Percentiles rank a stretch among this genome's conserved stretches.
phyloP scores from a whole-genome alignment of 2,329 filamentous ascomycete species.

The Phialophora chinensis region DNA sequence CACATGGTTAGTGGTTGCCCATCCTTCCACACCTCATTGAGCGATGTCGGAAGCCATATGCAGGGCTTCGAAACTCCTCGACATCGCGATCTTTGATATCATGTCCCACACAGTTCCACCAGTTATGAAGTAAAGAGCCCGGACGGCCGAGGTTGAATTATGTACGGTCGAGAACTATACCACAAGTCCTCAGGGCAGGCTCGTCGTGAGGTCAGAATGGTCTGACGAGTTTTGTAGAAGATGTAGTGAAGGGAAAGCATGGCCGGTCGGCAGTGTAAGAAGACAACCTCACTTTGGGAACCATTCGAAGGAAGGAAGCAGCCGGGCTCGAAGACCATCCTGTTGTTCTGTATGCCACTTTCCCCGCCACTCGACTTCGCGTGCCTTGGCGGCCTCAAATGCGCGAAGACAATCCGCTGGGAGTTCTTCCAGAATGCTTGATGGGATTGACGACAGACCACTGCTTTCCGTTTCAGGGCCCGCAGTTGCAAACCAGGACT shows the following conservation, averaged over 20 bases:
- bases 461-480: slow-evolving; percentile 56
- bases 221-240: background rate
- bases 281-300: slow-evolving; percentile 35
- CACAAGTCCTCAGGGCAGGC: background rate
- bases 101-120: background rate
- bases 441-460: slow-evolving; percentile 45
- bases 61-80: background rate
- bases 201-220: background rate
- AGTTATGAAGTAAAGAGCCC: background rate
- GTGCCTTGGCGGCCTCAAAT: slow-evolving; percentile 69
- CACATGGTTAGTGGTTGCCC: background rate
- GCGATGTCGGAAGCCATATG: background rate
- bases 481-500: slow-evolving; percentile 64
- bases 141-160: background rate
- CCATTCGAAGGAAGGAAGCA: slow-evolving; percentile 39
- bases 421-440: slow-evolving; percentile 52
- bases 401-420: slow-evolving; percentile 67
- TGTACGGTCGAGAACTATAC: background rate
- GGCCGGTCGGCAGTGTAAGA: background rate
- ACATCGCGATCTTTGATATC: background rate
- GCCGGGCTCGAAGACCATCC: slow-evolving; percentile 53
- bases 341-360: slow-evolving; percentile 74
- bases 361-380: slow-evolving; percentile 74
- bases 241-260: background rate
- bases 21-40: background rate